Percentiles rank a stretch among this genome's conserved stretches.
Conservation (phyloP, 116 monocot genomes). For the Iris pallida region DNA sequence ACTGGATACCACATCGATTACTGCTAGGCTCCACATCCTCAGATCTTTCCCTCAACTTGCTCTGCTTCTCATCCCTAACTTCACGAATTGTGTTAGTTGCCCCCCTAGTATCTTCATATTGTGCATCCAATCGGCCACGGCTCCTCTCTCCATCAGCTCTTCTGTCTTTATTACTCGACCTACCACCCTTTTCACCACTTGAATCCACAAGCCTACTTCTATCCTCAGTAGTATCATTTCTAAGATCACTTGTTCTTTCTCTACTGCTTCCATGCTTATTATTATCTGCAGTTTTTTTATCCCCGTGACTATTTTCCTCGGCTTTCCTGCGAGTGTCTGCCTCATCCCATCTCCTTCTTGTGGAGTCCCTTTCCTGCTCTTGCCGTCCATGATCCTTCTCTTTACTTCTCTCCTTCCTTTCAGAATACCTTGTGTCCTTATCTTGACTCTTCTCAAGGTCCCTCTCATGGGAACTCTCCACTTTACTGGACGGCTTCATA, state of each 20-base stretch:
- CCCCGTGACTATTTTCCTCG: slow-evolving; percentile 30
- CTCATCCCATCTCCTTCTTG: slow-evolving; percentile 55
- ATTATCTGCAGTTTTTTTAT: slow-evolving; percentile 26
- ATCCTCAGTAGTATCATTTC: slow-evolving; percentile 31
- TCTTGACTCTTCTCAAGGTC: slow-evolving; percentile 44
- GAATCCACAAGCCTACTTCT: slow-evolving; percentile 28
- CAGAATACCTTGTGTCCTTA: slow-evolving; percentile 43
- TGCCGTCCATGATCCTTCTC: slow-evolving; percentile 32
- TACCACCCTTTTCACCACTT: slow-evolving; percentile 30
- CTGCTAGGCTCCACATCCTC: slow-evolving; percentile 26
- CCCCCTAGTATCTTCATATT: neutral
- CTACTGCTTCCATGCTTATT: slow-evolving; percentile 15
- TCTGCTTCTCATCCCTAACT: slow-evolving; percentile 34
- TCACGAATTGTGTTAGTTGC: slow-evolving; percentile 19
- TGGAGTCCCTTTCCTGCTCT: slow-evolving; percentile 34
- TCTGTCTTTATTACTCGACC: slow-evolving; percentile 25
- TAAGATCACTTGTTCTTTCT: slow-evolving; percentile 20
- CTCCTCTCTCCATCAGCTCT: slow-evolving; percentile 29
- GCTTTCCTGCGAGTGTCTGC: slow-evolving; percentile 28
- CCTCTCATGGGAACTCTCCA: slow-evolving; percentile 32
- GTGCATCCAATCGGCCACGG: slow-evolving; percentile 24
- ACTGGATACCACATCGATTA: slow-evolving; percentile 25
- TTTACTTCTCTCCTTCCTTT: slow-evolving; percentile 40
- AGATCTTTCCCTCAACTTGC: slow-evolving; percentile 22
- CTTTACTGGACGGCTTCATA: slow-evolving; percentile 27